Evolutionary conservation across 2,329 filamentous ascomycete species (phyloP), one percentile per base, ranked within the genome.

Genomic region (Thielaviopsis punctulata): DNA sequence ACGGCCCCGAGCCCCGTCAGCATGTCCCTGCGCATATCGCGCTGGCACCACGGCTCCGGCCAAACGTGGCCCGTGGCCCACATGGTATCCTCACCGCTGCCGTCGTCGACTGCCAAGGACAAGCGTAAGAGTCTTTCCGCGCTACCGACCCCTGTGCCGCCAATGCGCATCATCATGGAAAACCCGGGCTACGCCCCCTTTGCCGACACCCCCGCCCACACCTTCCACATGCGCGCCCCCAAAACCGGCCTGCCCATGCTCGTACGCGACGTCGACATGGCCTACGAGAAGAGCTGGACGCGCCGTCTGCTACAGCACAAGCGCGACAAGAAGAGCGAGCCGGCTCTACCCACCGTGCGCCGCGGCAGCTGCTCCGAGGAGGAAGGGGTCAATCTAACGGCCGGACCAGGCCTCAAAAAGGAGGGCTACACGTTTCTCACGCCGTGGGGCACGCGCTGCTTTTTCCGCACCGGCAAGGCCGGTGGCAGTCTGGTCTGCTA

Each of bases 361-460:
- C 33, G 30, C 46, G 30, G 39, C n/a, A 41, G 46, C 24, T 45
- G 45, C 4, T 39, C 19, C 19, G 46, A 44, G 19, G 49, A 52
- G n/a, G 49, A 52, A 15, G 41, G 47, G 18, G 30, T 52, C 18
- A 55, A 55, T 15, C 36, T 55, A 10, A 44, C 68, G 1, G 69
- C 71, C 0, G 69, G 68, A 0, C 69, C 69, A 0, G 73, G 67
- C 18, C 68, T 72, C 56, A 75, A 69, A 51, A 71, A 79, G 0
- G 73, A 73, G 27, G 83, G 80, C 18, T 94, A 93, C 65, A 76
- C 79, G 1, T 95, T 95, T 62, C 68, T 72, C 19, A 92, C 85
- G 43, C 89, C 88, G 0, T 96, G 90, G 90, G 80, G 86, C 56
- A 85, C 86, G 15, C 76, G 76, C 43, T 96, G 90, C 66, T 84